Base-by-base conservation (phyloP, 768 basidiomycete genomes). In the Kwoniella dejecticola region DNA sequence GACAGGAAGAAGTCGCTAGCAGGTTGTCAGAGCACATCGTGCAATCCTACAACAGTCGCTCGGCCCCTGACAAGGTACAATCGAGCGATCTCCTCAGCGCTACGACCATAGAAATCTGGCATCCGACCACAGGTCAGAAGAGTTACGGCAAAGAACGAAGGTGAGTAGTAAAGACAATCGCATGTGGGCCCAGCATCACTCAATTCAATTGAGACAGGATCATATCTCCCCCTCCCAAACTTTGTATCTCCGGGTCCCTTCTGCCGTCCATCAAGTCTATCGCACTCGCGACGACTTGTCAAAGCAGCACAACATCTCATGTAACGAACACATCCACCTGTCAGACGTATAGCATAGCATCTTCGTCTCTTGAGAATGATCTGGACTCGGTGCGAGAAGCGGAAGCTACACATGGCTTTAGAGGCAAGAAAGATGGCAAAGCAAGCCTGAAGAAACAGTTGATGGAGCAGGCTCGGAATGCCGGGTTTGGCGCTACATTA, bases 61-160 rank as follows among this genome's bases (percentile, higher is more conserved):
- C 41, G 15, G 45, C 11, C 4, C 23, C 17, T 2, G 26, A 24
- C 24, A 27, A 38, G 26, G 26, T 2, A 21, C 24, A 8, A 8
- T 6, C 41, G 3, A 19, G 2, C 23, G 7, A 46, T 17, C 15
- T 40, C 42, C n/a, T n/a, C 15, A 15, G 40, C 1, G 21, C 46
- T 15, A 57, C 64, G 1, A 60, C 23, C 6, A 61, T 78, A 19
- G 67, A 72, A 26, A 59, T 78, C 68, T 83, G 93, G 54, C 92
- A 95, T 73, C 91, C 92, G 24, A 90, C 90, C 30, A 91, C 93
- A 52, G 93, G 91, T 1, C 93, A 96, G 81, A 96, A 96, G 81
- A 93, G 91, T 11, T 96, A 96, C 76, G 91, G 91, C 52, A 91
- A 88, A 78, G 93, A 96, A 81, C 93, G 94, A 79, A 88, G 93